Conservation (phyloP, 768 basidiomycete genomes). For the Tylopilus vinaceipallidus region DNA sequence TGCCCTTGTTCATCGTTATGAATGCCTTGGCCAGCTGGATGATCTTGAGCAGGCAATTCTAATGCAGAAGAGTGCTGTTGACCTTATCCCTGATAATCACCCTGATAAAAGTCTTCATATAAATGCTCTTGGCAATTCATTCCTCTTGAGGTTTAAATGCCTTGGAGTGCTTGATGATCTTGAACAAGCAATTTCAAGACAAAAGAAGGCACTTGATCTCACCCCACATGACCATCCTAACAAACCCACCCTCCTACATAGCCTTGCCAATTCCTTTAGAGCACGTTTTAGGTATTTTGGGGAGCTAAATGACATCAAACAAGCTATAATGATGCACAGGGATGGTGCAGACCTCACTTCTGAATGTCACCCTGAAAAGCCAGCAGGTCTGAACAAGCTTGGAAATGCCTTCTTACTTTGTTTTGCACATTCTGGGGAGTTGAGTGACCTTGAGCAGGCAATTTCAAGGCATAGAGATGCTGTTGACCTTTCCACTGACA, state of each 20-base stretch:
- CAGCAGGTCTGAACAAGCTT: background rate
- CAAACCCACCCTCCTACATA: background rate
- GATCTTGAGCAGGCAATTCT: background rate
- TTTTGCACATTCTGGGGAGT: background rate
- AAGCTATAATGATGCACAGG: background rate
- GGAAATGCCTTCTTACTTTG: too few relatives aligned
- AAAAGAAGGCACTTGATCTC: background rate
- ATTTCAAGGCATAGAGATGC: background rate
- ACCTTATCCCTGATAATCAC: background rate
- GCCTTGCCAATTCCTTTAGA: background rate
- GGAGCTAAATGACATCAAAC: background rate
- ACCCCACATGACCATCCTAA: background rate
- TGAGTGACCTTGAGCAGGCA: background rate
- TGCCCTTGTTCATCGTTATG: background rate
- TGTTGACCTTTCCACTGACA: background rate
- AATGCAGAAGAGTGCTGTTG: too few relatives aligned
- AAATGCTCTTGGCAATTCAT: background rate
- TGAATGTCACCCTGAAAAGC: background rate
- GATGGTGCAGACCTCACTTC: too few relatives aligned
- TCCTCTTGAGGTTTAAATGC: background rate
- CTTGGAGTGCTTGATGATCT: background rate
- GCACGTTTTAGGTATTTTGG: background rate
- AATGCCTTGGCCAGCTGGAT: background rate
- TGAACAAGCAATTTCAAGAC: background rate
- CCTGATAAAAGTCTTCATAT: background rate